Percentiles rank a stretch among this genome's conserved stretches.
phyloP scores from a whole-genome alignment of 2,329 filamentous ascomycete genomes.

The Clarireedia hainanense region DNA sequence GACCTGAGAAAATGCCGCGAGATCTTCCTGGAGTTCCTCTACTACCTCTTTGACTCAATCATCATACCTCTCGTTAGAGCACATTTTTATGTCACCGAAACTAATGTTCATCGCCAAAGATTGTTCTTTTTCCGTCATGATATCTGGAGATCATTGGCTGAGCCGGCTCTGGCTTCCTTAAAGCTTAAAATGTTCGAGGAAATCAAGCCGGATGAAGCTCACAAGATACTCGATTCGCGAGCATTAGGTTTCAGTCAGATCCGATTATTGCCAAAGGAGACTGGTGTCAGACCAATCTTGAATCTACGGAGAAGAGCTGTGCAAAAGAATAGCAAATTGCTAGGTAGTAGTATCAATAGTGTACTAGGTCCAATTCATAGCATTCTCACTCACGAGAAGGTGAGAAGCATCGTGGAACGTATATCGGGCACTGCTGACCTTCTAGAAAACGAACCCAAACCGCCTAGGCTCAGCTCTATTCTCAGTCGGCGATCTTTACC shows the following conservation, averaged over 20 bases:
- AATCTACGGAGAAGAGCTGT: constrained; percentile 66
- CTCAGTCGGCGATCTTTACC: constrained; percentile 74
- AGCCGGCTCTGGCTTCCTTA: constrained; percentile 61
- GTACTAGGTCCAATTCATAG: constrained; percentile 67
- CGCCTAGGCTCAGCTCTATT: constrained; percentile 73
- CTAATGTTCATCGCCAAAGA: constrained; percentile 67
- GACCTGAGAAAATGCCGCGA: constrained; percentile 72
- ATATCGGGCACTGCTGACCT: constrained; percentile 12
- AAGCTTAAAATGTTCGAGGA: constrained; percentile 74
- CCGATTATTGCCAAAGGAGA: constrained; percentile 73
- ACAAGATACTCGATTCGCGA: constrained; percentile 50
- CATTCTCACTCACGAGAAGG: constrained; percentile 72
- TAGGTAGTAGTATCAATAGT: constrained; percentile 61
- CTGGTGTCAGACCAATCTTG: constrained; percentile 73
- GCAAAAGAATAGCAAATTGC: constrained; percentile 43
- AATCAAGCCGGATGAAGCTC: constrained; percentile 50
- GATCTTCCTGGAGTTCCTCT: constrained; percentile 76
- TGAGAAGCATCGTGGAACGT: constrained; percentile 26
- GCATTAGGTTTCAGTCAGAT: constrained; percentile 70
- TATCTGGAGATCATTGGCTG: constrained; percentile 70
- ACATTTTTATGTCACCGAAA: constrained; percentile 94
- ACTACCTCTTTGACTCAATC: constrained; percentile 88
- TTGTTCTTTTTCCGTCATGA: constrained; percentile 95
- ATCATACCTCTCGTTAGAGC: constrained; percentile 77
- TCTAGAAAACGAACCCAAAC: constrained; percentile 41